Percentiles rank a stretch among this genome's conserved stretches.
phyloP scores from a whole-genome alignment of 305 asterid genomes.

The Solanum hybrid region DNA sequence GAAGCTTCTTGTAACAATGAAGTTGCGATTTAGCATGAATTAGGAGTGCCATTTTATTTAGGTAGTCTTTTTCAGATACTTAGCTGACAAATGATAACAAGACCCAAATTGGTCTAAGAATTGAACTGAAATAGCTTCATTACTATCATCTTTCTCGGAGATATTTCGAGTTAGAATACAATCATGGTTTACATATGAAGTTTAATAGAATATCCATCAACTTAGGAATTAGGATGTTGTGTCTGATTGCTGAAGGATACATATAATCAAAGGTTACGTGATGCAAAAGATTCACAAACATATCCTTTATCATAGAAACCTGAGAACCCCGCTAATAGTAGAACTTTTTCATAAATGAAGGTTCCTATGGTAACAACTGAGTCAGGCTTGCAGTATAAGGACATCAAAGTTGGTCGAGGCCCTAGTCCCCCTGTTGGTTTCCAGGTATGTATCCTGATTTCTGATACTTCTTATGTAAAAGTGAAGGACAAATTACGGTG shows the following conservation, averaged over 20 bases:
- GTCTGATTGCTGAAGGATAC: neutral
- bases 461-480: neutral
- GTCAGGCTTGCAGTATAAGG: slow-evolving; percentile 95
- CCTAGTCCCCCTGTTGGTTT: slow-evolving; percentile 95
- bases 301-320: neutral
- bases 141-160: neutral
- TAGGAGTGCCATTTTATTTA: neutral
- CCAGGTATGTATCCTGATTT: slow-evolving; percentile 49
- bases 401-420: slow-evolving; percentile 76
- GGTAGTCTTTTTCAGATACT: neutral
- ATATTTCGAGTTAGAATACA: neutral
- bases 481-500: neutral
- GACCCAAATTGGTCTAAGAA: neutral
- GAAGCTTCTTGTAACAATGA: neutral
- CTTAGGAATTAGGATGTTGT: neutral
- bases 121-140: neutral
- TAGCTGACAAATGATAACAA: neutral
- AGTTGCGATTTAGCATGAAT: neutral
- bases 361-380: slow-evolving; percentile 78
- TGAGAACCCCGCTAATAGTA: neutral
- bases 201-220: neutral
- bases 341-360: slow-evolving; percentile 24
- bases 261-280: neutral
- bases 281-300: neutral
- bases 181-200: neutral